These are phyloP conservation scores for Blastobotrys buckinghamii DNA, from an alignment of 1,139 yeast genomes.

Conservation along the genomic window DNA sequence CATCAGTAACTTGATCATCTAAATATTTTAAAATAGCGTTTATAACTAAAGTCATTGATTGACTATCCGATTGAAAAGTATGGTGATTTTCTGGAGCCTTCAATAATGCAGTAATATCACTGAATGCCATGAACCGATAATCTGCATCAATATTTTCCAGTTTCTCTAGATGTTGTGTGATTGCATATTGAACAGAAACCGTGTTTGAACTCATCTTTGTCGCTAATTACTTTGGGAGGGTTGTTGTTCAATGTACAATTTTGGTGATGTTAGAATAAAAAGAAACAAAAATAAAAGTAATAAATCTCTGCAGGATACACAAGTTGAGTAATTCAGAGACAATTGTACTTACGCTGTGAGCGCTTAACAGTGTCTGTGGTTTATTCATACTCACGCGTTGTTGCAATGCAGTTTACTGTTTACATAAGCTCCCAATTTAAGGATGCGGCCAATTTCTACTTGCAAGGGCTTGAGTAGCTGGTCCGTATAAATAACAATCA, in stretches of 20 bases:
- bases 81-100: constrained; percentile 27
- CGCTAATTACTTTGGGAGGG: too few species aligned
- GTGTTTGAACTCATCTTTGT: not conserved
- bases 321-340: too few species aligned
- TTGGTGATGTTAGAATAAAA: not conserved
- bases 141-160: constrained; percentile 58
- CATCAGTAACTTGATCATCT: constrained; percentile 65
- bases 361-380: too few species aligned
- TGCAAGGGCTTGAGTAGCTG: too few species aligned
- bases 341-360: too few species aligned
- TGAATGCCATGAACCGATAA: constrained; percentile 79
- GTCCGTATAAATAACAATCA: too few species aligned
- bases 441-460: too few species aligned
- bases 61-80: constrained; percentile 28
- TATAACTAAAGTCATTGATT: constrained; percentile 36
- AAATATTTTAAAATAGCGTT: constrained; percentile 49
- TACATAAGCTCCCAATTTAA: too few species aligned
- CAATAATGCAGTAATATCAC: constrained; percentile 56
- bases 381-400: too few species aligned
- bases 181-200: not conserved
- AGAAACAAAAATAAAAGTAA: too few species aligned
- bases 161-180: constrained; percentile 20
- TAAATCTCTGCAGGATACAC: too few species aligned
- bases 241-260: not conserved
- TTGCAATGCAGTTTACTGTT: too few species aligned